These are phyloP conservation scores for Cystofilobasidium capitatum DNA, from an alignment of 768 basidiomycete species.

Conservation along the genomic window DNA sequence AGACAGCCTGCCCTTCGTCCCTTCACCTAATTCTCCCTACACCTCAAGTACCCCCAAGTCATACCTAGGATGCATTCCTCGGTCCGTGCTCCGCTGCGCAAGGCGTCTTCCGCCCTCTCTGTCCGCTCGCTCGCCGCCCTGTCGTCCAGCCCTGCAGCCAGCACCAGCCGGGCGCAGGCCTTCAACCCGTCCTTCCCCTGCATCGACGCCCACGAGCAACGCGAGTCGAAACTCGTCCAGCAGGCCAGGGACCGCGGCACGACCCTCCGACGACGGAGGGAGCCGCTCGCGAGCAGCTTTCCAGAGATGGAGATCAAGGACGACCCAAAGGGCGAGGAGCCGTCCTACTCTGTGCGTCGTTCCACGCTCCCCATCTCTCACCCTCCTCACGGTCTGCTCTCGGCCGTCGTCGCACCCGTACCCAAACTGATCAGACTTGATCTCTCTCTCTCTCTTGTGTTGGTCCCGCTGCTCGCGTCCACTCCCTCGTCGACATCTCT, in stretches of 20 bases:
- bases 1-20: too few species aligned
- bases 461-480: slow-evolving; percentile 13
- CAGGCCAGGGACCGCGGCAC: background rate
- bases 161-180: background rate
- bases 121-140: background rate
- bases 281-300: slow-evolving; percentile 21
- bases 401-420: background rate
- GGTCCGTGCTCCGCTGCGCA: too few species aligned
- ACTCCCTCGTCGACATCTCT: background rate
- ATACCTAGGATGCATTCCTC: too few species aligned
- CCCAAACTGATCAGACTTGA: slow-evolving; percentile 26
- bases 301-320: slow-evolving; percentile 15
- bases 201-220: slow-evolving; percentile 25
- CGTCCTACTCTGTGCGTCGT: slow-evolving; percentile 19
- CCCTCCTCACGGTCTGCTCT: background rate
- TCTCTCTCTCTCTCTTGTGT: slow-evolving; percentile 27
- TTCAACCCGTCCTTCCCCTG: slow-evolving; percentile 26
- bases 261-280: background rate
- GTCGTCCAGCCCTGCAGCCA: too few species aligned
- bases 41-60: too few species aligned
- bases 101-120: background rate
- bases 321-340: slow-evolving; percentile 28
- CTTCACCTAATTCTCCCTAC: too few species aligned
- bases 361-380: background rate
- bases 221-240: slow-evolving; percentile 18